Base-by-base conservation (phyloP, 768 basidiomycete species). In the Tulasnella sp. region DNA sequence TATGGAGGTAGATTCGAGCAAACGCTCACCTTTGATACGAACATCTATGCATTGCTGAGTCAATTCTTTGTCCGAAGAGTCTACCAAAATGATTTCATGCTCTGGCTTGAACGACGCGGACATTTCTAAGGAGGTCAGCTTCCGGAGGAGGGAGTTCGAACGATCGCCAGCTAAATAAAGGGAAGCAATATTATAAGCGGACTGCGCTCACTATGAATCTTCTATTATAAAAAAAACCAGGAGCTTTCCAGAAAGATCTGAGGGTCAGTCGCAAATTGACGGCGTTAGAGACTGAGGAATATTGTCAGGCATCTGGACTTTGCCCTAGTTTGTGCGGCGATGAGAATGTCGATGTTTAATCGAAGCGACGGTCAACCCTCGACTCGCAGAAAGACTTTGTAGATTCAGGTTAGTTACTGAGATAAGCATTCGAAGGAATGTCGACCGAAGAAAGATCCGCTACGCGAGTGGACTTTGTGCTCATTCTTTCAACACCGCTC, bases 31-130 rank as follows among this genome's bases (percentile, higher is more conserved):
- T 74, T 77, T 79, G 8, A 81, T 52, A 40, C 83, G 85, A 76
- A 94, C 87, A 82, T 88, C 86, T 85, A 89, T 89, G 85, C 93
- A 95, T 82, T 93, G 90, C 83, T 92, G 88, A 14, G 88, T 86
- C 79, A 93, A 89, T 80, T 84, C 84, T 36, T 87, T 87, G 71
- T 86, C 88, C 8, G 46, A 44, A 2, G 75, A 75, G 31, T 44
- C 34, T 31, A 75, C 75, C 39, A 84, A 80, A 81, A 93, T 81
- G 79, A 93, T 89, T 83, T 94, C 92, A 83, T 93, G 90, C 21
- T 85, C 80, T 12, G 90, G 89, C 36, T 68, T 77, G 12, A 62
- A 34, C 27, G 34, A 8, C 31, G 24, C 27, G 62, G 62, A 36
- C 31, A 68, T 68, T 12, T 36, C 14, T 7, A 18, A 18, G 56